Evolutionary conservation across 768 basidiomycete species (phyloP).

Genomic region (Clavaria fumosa): DNA sequence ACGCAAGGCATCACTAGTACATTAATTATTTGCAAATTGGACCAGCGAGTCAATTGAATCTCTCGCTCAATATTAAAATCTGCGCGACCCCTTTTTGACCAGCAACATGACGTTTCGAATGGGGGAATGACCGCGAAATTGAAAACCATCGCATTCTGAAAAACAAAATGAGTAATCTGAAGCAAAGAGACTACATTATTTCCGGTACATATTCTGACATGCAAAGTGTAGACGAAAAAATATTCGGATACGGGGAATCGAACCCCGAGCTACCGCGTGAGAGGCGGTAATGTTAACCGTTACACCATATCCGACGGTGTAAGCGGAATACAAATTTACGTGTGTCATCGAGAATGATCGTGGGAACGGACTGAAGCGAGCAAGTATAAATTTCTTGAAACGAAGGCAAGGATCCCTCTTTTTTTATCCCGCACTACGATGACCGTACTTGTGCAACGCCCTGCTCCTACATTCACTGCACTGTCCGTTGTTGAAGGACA

Average conservation of each 20-base stretch:
- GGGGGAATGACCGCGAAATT: too few species aligned
- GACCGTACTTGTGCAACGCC: constrained; percentile 62
- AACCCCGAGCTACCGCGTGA: constrained; percentile 31
- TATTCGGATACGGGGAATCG: constrained; percentile 31
- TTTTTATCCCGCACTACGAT: constrained; percentile 18
- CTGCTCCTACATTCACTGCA: constrained; percentile 69
- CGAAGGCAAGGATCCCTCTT: constrained; percentile 6
- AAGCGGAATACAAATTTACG: too few species aligned
- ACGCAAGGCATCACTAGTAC: too few species aligned
- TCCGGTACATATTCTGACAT: too few species aligned
- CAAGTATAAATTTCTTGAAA: constrained; percentile 43
- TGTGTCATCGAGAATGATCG: constrained; percentile 39
- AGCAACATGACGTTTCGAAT: too few species aligned
- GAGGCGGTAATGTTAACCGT: constrained; percentile 47
- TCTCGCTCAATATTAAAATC: too few species aligned
- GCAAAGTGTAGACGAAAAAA: constrained; percentile 11
- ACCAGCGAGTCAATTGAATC: too few species aligned
- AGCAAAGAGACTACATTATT: too few species aligned
- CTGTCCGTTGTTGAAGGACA: constrained; percentile 60
- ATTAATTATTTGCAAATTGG: too few species aligned
- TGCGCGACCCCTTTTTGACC: too few species aligned
- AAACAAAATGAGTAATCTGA: too few species aligned
- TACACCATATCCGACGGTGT: constrained; percentile 41
- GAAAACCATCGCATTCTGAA: too few species aligned
- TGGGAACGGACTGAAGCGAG: constrained; percentile 12